These are phyloP conservation scores for Lavandula angustifolia DNA, from an alignment of 257 asterid species.

Conservation along the genomic window DNA sequence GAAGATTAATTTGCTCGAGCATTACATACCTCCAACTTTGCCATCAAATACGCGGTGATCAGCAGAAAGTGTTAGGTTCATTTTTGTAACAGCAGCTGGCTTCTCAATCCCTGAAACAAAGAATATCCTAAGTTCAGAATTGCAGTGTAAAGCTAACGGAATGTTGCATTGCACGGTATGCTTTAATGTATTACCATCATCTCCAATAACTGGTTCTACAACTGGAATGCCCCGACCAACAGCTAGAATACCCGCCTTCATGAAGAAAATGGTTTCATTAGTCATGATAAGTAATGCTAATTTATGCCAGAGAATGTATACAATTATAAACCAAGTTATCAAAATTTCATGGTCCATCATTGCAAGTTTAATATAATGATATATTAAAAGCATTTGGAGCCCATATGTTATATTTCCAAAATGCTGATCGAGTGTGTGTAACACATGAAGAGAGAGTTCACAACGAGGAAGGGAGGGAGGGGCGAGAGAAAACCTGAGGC, in stretches of 20 bases:
- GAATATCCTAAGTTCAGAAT: conserved; percentile 28
- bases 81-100: conserved; percentile 77
- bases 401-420: background rate
- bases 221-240: conserved; percentile 96
- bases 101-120: conserved; percentile 70
- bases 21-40: conserved; percentile 79
- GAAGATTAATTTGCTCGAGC: conserved; percentile 10
- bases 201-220: conserved; percentile 77
- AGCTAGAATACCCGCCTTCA: conserved; percentile 97
- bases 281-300: conserved; percentile 4
- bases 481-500: conserved; percentile 74
- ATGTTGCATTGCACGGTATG: conserved; percentile 22
- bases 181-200: conserved; percentile 60
- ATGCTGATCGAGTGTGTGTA: background rate
- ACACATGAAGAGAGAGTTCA: too few species aligned
- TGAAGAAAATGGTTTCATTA: conserved; percentile 39
- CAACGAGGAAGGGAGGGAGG: too few species aligned
- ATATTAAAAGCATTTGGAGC: conserved; percentile 5
- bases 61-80: conserved; percentile 85
- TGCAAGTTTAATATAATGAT: conserved; percentile 1
- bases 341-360: conserved; percentile 1
- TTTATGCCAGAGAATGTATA: background rate
- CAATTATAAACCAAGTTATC: conserved; percentile 7
- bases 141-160: conserved; percentile 12
- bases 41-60: conserved; percentile 98